These are phyloP conservation scores for Colletotrichum tropicale DNA, from an alignment of 2,329 filamentous ascomycete genomes.

Conservation along the genomic window DNA sequence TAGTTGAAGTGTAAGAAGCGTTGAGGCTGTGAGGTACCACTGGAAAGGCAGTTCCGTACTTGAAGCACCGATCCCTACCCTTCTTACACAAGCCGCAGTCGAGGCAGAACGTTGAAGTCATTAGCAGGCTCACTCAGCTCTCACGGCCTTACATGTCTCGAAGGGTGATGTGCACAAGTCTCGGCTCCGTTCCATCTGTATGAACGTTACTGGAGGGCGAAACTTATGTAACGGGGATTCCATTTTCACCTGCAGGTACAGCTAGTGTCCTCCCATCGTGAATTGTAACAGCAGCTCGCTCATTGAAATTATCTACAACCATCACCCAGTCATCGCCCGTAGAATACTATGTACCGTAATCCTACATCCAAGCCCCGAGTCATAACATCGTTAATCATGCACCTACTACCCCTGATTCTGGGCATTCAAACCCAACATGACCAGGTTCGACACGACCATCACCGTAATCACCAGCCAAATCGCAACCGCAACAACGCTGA, in stretches of 20 bases:
- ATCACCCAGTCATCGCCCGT: not conserved
- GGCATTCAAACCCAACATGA: slow-evolving; percentile 44
- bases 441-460: slow-evolving; percentile 79
- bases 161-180: not conserved
- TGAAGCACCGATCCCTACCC: not conserved
- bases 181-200: not conserved
- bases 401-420: not conserved
- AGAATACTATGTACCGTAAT: not conserved
- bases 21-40: not conserved
- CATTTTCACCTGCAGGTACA: not conserved
- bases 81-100: not conserved
- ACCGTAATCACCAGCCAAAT: slow-evolving; percentile 78
- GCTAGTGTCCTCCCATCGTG: not conserved
- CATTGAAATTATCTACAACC: not conserved
- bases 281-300: not conserved
- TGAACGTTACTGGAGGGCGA: not conserved
- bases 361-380: not conserved
- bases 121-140: not conserved
- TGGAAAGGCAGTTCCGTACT: not conserved
- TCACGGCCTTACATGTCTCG: not conserved
- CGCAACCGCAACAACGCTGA: slow-evolving; percentile 55
- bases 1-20: not conserved
- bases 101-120: not conserved
- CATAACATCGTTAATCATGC: not conserved
- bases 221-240: not conserved